Percentiles rank a stretch among this genome's conserved stretches.
Evolutionary conservation across 1,284 basidiomycete species (phyloP).

Genomic region (Gymnopus androsaceus): DNA sequence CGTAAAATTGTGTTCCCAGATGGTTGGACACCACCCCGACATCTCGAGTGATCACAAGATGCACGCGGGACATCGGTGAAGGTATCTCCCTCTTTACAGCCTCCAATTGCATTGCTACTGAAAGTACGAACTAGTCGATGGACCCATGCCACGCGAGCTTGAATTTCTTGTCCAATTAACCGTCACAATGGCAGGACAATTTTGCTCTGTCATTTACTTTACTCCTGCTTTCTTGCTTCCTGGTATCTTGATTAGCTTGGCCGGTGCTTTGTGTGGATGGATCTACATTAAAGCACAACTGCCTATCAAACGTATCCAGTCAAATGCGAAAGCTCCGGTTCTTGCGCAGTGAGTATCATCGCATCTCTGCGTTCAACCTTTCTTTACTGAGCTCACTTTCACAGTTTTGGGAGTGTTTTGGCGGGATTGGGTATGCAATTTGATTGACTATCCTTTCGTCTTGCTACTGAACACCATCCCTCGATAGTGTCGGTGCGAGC

Average conservation of each 20-base stretch:
- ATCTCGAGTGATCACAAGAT: constrained; percentile 47
- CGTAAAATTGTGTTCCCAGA: constrained; percentile 22
- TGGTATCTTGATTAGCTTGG: constrained; percentile 41
- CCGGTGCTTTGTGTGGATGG: constrained; percentile 21
- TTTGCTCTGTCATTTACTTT: constrained; percentile 42
- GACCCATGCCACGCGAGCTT: constrained; percentile 19
- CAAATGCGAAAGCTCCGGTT: constrained; percentile 58
- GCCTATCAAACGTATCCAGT: constrained; percentile 63
- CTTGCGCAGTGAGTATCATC: constrained; percentile 50
- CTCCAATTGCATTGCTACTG: background rate
- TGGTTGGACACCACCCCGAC: constrained; percentile 54
- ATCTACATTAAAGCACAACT: constrained; percentile 63
- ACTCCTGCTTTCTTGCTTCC: constrained; percentile 39
- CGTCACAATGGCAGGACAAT: constrained; percentile 30
- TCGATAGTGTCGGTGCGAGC: constrained; percentile 37
- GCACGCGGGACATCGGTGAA: constrained; percentile 47
- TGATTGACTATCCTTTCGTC: too few species aligned
- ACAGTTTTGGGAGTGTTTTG: constrained; percentile 66
- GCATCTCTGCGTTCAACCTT: background rate
- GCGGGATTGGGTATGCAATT: constrained; percentile 60
- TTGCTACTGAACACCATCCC: background rate
- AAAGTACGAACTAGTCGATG: constrained; percentile 20
- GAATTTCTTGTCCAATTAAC: constrained; percentile 21
- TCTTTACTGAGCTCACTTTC: constrained; percentile 31
- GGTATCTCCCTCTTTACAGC: background rate